These are phyloP conservation scores for Akebia trifoliata DNA, from an alignment of 164 flowering plant genomes.

Conservation along the genomic window DNA sequence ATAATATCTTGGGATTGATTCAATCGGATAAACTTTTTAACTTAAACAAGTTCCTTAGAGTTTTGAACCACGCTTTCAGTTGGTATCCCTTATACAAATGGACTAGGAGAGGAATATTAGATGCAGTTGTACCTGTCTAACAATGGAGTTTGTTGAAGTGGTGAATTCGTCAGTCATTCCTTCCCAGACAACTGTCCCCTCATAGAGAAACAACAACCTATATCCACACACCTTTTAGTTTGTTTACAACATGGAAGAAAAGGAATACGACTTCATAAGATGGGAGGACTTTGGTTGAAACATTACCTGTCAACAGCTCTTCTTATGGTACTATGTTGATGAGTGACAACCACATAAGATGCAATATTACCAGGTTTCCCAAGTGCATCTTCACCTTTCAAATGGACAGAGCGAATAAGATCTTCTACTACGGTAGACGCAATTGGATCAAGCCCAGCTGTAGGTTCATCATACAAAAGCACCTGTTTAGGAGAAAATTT, in stretches of 20 bases:
- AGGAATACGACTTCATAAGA: not conserved
- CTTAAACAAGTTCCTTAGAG: not conserved
- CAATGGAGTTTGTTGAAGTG: slow-evolving; percentile 75
- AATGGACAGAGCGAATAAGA: slow-evolving; percentile 91
- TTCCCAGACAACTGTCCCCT: slow-evolving; percentile 90
- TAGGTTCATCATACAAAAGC: slow-evolving; percentile 94
- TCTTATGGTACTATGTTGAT: slow-evolving; percentile 92
- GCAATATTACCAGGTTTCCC: slow-evolving; percentile 77
- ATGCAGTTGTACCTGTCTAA: slow-evolving; percentile 58
- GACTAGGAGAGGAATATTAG: not conserved
- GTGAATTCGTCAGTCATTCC: slow-evolving; percentile 85
- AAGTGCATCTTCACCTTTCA: slow-evolving; percentile 56
- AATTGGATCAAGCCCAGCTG: slow-evolving; percentile 99
- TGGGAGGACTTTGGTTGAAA: not conserved
- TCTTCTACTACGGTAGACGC: slow-evolving; percentile 99
- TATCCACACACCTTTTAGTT: not conserved
- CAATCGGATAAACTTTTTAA: too few relatives aligned
- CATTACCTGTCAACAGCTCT: slow-evolving; percentile 93
- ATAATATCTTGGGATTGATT: too few relatives aligned
- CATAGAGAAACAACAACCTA: slow-evolving; percentile 82
- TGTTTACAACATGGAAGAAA: not conserved
- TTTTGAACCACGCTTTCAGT: not conserved
- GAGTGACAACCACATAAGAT: slow-evolving; percentile 93
- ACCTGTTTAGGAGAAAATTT: slow-evolving; percentile 41
- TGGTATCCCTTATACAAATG: not conserved